phyloP scores from a whole-genome alignment of 2,329 filamentous ascomycete species.

The Diaporthe capsici region DNA sequence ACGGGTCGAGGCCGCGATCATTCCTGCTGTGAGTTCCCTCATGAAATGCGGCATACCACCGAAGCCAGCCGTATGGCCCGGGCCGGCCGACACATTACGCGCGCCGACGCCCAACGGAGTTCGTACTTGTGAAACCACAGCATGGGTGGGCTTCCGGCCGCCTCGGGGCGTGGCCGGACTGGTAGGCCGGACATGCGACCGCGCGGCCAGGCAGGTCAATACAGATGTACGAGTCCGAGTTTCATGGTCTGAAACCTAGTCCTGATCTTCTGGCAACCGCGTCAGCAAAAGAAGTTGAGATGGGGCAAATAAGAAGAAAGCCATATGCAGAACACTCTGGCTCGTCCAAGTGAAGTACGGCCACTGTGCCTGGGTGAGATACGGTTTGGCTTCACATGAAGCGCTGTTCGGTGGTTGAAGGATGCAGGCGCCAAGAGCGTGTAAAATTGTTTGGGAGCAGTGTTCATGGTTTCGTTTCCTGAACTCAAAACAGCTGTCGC shows the following conservation, averaged over 20 bases:
- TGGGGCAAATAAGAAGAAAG: background rate
- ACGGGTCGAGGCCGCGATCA: background rate
- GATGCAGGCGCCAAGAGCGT: background rate
- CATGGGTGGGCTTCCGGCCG: background rate
- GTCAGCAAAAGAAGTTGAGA: background rate
- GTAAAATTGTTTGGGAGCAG: background rate
- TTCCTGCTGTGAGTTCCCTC: background rate
- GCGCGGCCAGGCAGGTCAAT: background rate
- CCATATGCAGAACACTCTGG: background rate
- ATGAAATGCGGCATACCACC: background rate
- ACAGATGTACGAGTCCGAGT: background rate
- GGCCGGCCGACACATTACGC: background rate
- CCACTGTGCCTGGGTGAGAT: no score
- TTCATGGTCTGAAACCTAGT: slow-evolving; percentile 6
- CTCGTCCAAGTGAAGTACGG: background rate
- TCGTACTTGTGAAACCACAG: background rate
- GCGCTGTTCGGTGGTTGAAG: background rate
- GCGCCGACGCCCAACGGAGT: background rate
- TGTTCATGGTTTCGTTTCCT: background rate
- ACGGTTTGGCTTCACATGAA: background rate
- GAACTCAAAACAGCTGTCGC: background rate
- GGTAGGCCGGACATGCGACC: background rate
- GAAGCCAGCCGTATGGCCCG: background rate
- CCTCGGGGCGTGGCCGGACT: background rate
- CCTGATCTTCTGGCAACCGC: background rate